Evolutionary conservation across 2,329 filamentous ascomycete genomes (phyloP).

Genomic region (Lachnellula arida): DNA sequence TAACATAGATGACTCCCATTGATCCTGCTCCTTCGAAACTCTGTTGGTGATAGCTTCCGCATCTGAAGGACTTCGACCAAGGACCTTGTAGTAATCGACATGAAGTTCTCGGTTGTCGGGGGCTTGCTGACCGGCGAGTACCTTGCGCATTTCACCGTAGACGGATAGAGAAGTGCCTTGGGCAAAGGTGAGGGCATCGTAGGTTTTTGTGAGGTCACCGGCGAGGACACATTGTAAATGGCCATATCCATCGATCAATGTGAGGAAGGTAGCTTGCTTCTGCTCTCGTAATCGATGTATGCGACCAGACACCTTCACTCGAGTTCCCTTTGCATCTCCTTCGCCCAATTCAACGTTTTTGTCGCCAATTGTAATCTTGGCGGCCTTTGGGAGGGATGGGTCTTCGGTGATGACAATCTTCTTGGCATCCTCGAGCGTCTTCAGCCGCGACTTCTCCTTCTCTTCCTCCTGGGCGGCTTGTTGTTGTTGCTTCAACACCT

Average conservation of each 20-base stretch:
- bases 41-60: constrained; percentile 72
- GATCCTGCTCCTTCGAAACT: constrained; percentile 64
- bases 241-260: constrained; percentile 78
- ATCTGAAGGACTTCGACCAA: constrained; percentile 64
- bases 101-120: constrained; percentile 67
- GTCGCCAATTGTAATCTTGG: constrained; percentile 71
- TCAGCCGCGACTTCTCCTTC: constrained; percentile 64
- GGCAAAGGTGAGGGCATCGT: constrained; percentile 66
- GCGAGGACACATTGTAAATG: constrained; percentile 78
- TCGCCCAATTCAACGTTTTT: constrained; percentile 60
- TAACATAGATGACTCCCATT: constrained; percentile 39
- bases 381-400: constrained; percentile 63
- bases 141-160: constrained; percentile 62
- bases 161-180: constrained; percentile 67
- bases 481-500: constrained; percentile 73
- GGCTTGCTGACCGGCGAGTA: constrained; percentile 61
- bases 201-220: constrained; percentile 73
- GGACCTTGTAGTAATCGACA: constrained; percentile 66
- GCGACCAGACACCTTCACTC: constrained; percentile 75
- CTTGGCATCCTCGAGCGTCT: constrained; percentile 74
- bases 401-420: constrained; percentile 70
- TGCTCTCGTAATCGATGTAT: constrained; percentile 78
- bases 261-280: constrained; percentile 82
- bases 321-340: constrained; percentile 57
- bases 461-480: constrained; percentile 67